These are phyloP conservation scores for Coemansia sp. DNA, from an alignment of 192 early-diverging fungal species.

Conservation along the genomic window DNA sequence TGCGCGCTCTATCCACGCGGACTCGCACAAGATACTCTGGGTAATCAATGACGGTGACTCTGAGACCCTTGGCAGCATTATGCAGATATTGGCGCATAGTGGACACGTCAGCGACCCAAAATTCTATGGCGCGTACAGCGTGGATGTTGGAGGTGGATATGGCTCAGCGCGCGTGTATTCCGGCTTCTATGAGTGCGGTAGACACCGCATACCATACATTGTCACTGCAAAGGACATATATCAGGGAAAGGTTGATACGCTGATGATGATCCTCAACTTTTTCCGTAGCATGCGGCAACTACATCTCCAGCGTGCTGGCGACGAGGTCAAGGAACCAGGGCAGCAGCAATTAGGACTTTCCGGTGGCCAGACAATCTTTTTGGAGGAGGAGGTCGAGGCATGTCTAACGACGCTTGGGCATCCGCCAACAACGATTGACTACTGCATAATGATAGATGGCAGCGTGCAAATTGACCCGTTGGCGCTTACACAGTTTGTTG, in stretches of 20 bases:
- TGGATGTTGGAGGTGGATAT: constrained; percentile 26
- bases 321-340: neutral
- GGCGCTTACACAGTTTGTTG: constrained; percentile 51
- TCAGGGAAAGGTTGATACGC: constrained; percentile 48
- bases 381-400: constrained; percentile 52
- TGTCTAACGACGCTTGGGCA: constrained; percentile 38
- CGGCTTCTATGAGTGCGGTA: constrained; percentile 86
- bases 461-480: constrained; percentile 45
- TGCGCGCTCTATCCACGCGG: constrained; percentile 43
- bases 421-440: constrained; percentile 21
- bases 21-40: constrained; percentile 45
- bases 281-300: constrained; percentile 41
- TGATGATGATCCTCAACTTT: constrained; percentile 53
- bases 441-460: constrained; percentile 40
- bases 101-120: constrained; percentile 43
- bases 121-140: constrained; percentile 49
- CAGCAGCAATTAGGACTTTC: neutral
- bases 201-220: constrained; percentile 89
- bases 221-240: constrained; percentile 79
- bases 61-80: constrained; percentile 22
- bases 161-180: constrained; percentile 72
- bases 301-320: constrained; percentile 10
- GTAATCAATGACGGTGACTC: constrained; percentile 48
- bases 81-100: constrained; percentile 42
- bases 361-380: constrained; percentile 33